Evolutionary conservation across 1,284 basidiomycete species (phyloP).

Genomic region (Moesziomyces parantarcticus): DNA sequence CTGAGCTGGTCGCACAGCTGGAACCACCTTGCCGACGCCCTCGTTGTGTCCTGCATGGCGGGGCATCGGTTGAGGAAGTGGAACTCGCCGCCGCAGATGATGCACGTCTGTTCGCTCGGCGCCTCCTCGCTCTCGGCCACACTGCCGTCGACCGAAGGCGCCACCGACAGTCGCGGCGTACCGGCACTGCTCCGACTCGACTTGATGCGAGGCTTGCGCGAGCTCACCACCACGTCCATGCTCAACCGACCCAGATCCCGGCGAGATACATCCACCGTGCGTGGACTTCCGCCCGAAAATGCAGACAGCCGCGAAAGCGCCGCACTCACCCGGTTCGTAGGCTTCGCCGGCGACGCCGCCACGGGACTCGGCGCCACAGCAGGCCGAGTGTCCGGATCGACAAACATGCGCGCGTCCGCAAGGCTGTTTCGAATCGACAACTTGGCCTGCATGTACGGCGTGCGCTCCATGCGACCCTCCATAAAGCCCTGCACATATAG

Average conservation of each 20-base stretch:
- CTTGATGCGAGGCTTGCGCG: constrained; percentile 28
- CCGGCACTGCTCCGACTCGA: constrained; percentile 21
- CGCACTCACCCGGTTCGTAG: constrained; percentile 19
- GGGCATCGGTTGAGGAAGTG: constrained; percentile 44
- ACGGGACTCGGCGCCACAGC: not conserved
- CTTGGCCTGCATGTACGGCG: constrained; percentile 17
- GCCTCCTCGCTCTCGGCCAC: constrained; percentile 5
- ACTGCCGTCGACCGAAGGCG: constrained; percentile 8
- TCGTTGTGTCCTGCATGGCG: constrained; percentile 28
- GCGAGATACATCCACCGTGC: constrained; percentile 13
- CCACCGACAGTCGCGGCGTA: constrained; percentile 23
- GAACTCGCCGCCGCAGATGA: constrained; percentile 42
- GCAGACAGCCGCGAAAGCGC: constrained; percentile 31
- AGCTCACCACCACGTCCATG: constrained; percentile 29
- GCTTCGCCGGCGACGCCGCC: constrained; percentile 6
- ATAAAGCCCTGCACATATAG: constrained; percentile 21
- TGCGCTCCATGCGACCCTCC: constrained; percentile 13
- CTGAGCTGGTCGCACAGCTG: constrained; percentile 34
- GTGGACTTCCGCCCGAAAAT: constrained; percentile 26
- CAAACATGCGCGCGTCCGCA: constrained; percentile 10
- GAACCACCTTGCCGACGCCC: constrained; percentile 32
- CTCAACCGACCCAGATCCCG: constrained; percentile 29
- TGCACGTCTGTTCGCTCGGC: constrained; percentile 26
- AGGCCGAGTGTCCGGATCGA: constrained; percentile 24
- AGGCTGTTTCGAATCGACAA: constrained; percentile 22